Base-by-base conservation (phyloP, 1,284 basidiomycete species). In the Fistulinella cinereoalba region DNA sequence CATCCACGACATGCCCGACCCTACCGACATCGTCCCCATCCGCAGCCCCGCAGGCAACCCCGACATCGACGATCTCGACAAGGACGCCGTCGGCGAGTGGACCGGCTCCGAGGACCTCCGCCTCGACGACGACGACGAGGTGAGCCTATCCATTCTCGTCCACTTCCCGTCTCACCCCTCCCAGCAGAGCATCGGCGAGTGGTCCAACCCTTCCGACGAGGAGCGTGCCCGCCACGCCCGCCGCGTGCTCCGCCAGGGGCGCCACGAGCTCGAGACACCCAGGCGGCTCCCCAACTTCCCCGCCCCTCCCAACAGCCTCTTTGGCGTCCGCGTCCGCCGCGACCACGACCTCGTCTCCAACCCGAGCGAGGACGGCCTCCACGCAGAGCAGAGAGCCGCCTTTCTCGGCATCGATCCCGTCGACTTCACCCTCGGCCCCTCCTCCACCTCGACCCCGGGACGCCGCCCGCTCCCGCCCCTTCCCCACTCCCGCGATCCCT, bases 191-290 rank as follows among this genome's bases (percentile, higher is more conserved):
- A 83, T 88, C 42, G 88, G 86, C 24, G 88, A 91, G 70, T 91
- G 79, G 78, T 91, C 88, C n/a, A 91, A 91, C 58, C 88, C 88
- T 16, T 91, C 88, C 12, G 88, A 91, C 56, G 88, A 91, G 65
- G 88, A 91, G 61, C 75, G 83, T 28, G 88, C 83, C 3, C 78
- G 87, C 23, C 81, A 82, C 53, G 68, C 77, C 27, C 79, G 82
- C 33, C 80, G 83, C 41, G 64, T 77, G 48, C 70, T 77, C 48
- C 76, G 78, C 12, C 75, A 74, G 38, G 68, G 69, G 46, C 68
- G 71, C 27, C 67, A 66, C 27, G 71, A 76, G 46, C 62, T 72
- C 11, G 72, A 77, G 49, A 73, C 77, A 42, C 79, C 83, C 29
- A 81, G 85, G 21, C 76, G 86, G 40, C 65, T 90, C 34, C 88